Percentiles rank a stretch among this genome's conserved stretches.
Evolutionary conservation across 2,329 filamentous ascomycete species (phyloP).

Genomic region (Calycina herbarum): DNA sequence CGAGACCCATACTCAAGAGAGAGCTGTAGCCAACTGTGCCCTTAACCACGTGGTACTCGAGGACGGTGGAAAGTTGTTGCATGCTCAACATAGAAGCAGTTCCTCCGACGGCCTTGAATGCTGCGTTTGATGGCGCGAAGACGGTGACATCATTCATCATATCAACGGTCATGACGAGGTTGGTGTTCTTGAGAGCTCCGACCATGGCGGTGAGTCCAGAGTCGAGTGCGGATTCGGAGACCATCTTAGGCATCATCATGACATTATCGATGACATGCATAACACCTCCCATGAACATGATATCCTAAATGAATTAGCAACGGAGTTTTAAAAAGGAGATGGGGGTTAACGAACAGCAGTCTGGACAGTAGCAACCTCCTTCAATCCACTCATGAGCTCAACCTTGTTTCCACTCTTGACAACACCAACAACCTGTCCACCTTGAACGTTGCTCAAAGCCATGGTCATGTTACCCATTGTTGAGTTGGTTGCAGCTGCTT

Average conservation of each 20-base stretch:
- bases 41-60: slow-evolving; percentile 38
- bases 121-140: slow-evolving; percentile 36
- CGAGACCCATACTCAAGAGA: slow-evolving; percentile 39
- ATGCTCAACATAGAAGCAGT: slow-evolving; percentile 28
- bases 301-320: slow-evolving; percentile 41
- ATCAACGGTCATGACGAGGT: slow-evolving; percentile 40
- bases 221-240: slow-evolving; percentile 37
- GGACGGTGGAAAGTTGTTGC: slow-evolving; percentile 30
- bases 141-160: slow-evolving; percentile 51
- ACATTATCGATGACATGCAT: slow-evolving; percentile 52
- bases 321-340: neutral
- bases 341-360: slow-evolving; percentile 28
- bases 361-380: slow-evolving; percentile 42
- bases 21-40: slow-evolving; percentile 32
- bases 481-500: neutral
- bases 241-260: slow-evolving; percentile 45
- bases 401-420: slow-evolving; percentile 43
- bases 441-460: slow-evolving; percentile 47
- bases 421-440: slow-evolving; percentile 45
- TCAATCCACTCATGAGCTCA: slow-evolving; percentile 40
- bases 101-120: slow-evolving; percentile 37
- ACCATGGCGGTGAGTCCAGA: slow-evolving; percentile 39
- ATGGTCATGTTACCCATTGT: slow-evolving; percentile 30
- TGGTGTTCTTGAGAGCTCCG: slow-evolving; percentile 35
- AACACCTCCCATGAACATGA: slow-evolving; percentile 47